These are phyloP conservation scores for Lasiosphaeria ovina DNA, from an alignment of 495 filamentous ascomycete species.

Conservation along the genomic window DNA sequence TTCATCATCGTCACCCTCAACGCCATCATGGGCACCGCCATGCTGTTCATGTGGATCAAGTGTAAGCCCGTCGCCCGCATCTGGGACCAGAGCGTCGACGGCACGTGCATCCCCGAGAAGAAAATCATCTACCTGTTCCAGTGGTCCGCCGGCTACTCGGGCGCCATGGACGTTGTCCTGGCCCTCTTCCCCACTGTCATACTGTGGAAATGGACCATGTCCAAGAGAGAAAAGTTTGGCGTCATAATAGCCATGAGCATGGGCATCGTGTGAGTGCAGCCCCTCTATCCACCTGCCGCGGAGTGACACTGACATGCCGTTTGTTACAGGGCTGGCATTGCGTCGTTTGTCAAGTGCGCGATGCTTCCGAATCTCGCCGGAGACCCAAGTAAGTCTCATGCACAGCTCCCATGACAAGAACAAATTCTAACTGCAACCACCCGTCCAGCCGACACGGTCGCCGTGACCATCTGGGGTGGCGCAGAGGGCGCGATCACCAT, in stretches of 20 bases:
- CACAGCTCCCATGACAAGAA: background rate
- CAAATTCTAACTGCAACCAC: slow-evolving; percentile 1
- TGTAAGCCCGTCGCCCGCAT: slow-evolving; percentile 36
- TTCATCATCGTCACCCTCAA: slow-evolving; percentile 37
- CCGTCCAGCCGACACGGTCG: slow-evolving; percentile 27
- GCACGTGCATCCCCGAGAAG: slow-evolving; percentile 34
- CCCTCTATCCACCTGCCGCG: slow-evolving; percentile 14
- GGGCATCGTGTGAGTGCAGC: slow-evolving; percentile 23
- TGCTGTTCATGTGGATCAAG: slow-evolving; percentile 39
- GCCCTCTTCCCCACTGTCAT: slow-evolving; percentile 36
- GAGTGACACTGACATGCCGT: background rate
- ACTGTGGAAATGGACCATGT: slow-evolving; percentile 34
- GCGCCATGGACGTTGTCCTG: slow-evolving; percentile 31
- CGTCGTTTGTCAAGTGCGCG: slow-evolving; percentile 24
- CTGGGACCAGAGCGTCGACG: slow-evolving; percentile 25
- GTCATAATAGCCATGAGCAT: slow-evolving; percentile 40
- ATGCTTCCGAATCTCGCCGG: slow-evolving; percentile 18
- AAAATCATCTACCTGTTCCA: slow-evolving; percentile 2
- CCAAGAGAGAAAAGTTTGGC: slow-evolving; percentile 35
- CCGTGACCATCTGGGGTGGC: slow-evolving; percentile 31
- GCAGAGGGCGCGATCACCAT: slow-evolving; percentile 36
- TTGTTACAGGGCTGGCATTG: slow-evolving; percentile 20
- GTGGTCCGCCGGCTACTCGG: slow-evolving; percentile 20
- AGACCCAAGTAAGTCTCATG: slow-evolving; percentile 14
- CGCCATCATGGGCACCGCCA: slow-evolving; percentile 34